Evolutionary conservation across 306 rosid genomes (phyloP).

Genomic region (Cicer cuneatum): DNA sequence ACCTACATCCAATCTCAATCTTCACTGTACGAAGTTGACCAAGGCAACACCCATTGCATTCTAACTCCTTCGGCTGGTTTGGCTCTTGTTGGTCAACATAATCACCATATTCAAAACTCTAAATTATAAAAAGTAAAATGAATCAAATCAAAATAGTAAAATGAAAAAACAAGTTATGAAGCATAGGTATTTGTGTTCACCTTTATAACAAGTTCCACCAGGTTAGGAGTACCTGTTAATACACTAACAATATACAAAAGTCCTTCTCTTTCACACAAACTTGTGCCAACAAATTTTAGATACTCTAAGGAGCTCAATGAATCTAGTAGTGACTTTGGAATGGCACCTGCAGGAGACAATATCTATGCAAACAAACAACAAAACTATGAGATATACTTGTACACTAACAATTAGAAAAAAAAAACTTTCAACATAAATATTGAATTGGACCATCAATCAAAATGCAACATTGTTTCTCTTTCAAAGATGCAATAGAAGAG

Average conservation of each 20-base stretch:
- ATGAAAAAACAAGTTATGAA: not conserved
- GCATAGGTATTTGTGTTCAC: conserved; percentile 20
- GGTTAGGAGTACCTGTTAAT: conserved; percentile 28
- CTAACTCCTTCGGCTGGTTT: not conserved
- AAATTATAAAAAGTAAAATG: not conserved
- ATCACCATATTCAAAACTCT: not conserved
- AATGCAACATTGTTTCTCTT: conserved; percentile 20
- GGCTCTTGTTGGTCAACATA: not conserved
- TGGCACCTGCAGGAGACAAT: not conserved
- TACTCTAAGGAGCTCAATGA: not conserved
- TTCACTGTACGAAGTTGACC: conserved; percentile 24
- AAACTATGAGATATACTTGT: not conserved
- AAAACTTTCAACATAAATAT: too few species aligned
- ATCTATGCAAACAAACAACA: conserved; percentile 30
- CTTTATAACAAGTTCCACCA: conserved; percentile 20
- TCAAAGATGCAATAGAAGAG: not conserved
- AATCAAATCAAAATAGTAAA: not conserved
- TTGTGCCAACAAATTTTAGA: not conserved
- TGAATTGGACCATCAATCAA: not conserved
- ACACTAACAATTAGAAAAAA: too few species aligned
- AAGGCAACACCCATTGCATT: not conserved
- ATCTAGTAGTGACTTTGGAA: not conserved
- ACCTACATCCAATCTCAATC: not conserved
- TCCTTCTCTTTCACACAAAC: not conserved
- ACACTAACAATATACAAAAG: not conserved